A percentile compares a stretch with the other conserved stretches of the same genome.
These are phyloP conservation scores for Friedmanniomyces endolithicus DNA, from an alignment of 495 filamentous ascomycete species.

Conservation along the genomic window DNA sequence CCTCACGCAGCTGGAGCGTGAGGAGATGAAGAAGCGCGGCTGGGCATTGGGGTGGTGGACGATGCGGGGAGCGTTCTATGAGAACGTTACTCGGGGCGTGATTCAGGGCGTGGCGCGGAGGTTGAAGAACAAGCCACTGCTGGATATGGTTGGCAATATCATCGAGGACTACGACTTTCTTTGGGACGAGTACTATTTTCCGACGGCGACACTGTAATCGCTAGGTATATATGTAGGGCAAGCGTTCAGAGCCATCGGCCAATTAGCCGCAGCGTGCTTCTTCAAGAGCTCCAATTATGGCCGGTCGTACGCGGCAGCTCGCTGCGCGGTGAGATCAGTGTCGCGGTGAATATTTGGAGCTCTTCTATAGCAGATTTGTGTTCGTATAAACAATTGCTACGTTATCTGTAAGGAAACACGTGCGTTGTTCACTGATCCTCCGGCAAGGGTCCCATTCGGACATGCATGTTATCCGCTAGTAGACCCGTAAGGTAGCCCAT, in stretches of 20 bases:
- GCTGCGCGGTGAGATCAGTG: neutral
- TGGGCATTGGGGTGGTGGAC: conserved; percentile 92
- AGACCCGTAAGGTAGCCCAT: too few relatives aligned
- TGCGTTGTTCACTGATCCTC: neutral
- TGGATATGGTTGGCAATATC: conserved; percentile 67
- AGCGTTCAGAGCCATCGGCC: too few relatives aligned
- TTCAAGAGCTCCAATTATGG: too few relatives aligned
- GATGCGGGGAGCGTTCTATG: conserved; percentile 91
- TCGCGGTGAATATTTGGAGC: neutral
- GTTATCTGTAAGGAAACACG: neutral
- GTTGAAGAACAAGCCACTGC: conserved; percentile 61
- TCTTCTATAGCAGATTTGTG: neutral
- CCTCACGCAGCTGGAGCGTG: conserved; percentile 71
- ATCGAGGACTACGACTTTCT: conserved; percentile 93
- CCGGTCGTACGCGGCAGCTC: too few relatives aligned
- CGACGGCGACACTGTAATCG: conserved; percentile 51
- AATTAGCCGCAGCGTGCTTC: too few relatives aligned
- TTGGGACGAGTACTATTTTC: conserved; percentile 96
- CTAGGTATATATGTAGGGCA: neutral
- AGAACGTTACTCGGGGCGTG: conserved; percentile 71
- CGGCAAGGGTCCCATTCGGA: neutral
- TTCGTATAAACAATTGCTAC: too few relatives aligned
- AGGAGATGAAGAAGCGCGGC: conserved; percentile 71
- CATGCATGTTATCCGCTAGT: too few relatives aligned
- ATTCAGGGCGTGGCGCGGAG: conserved; percentile 40